A percentile compares a stretch with the other conserved stretches of the same genome.
These are phyloP conservation scores for Limonium bicolor DNA, from an alignment of 148 eudicot species.

Conservation along the genomic window DNA sequence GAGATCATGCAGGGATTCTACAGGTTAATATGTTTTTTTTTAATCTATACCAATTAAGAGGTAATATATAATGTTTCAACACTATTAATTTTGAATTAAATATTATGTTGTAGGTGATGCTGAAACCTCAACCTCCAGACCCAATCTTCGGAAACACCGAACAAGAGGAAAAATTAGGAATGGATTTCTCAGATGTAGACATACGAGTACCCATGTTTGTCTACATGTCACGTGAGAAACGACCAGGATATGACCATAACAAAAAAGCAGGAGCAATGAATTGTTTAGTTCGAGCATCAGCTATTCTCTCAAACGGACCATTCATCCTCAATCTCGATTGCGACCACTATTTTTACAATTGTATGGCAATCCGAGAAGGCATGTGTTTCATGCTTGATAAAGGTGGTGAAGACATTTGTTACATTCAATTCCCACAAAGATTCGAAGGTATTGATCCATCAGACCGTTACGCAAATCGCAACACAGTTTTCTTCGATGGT, in stretches of 20 bases:
- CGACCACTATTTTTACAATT: slow-evolving; percentile 70
- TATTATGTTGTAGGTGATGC: slow-evolving; percentile 42
- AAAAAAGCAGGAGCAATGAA: slow-evolving; percentile 85
- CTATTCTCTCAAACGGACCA: slow-evolving; percentile 75
- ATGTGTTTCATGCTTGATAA: slow-evolving; percentile 97
- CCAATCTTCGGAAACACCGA: slow-evolving; percentile 36
- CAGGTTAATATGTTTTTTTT: slow-evolving; percentile 28
- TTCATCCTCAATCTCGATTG: slow-evolving; percentile 93
- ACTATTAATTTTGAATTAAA: not conserved
- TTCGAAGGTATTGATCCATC: slow-evolving; percentile 96
- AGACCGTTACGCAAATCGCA: slow-evolving; percentile 88
- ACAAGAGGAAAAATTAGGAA: slow-evolving; percentile 25
- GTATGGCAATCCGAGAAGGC: slow-evolving; percentile 78
- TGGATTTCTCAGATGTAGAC: slow-evolving; percentile 70
- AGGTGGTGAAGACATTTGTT: slow-evolving; percentile 93
- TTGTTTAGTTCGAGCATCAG: slow-evolving; percentile 64
- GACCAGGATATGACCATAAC: slow-evolving; percentile 66
- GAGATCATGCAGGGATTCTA: slow-evolving; percentile 86
- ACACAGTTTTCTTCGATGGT: slow-evolving; percentile 89
- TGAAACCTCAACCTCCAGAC: slow-evolving; percentile 71
- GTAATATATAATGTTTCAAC: not conserved
- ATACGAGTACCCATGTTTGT: slow-evolving; percentile 82
- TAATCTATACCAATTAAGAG: too few species aligned
- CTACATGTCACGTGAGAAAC: slow-evolving; percentile 64
- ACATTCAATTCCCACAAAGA: slow-evolving; percentile 89